These are phyloP conservation scores for Monosporascus sp. DNA, from an alignment of 2,329 filamentous ascomycete genomes.

Conservation along the genomic window DNA sequence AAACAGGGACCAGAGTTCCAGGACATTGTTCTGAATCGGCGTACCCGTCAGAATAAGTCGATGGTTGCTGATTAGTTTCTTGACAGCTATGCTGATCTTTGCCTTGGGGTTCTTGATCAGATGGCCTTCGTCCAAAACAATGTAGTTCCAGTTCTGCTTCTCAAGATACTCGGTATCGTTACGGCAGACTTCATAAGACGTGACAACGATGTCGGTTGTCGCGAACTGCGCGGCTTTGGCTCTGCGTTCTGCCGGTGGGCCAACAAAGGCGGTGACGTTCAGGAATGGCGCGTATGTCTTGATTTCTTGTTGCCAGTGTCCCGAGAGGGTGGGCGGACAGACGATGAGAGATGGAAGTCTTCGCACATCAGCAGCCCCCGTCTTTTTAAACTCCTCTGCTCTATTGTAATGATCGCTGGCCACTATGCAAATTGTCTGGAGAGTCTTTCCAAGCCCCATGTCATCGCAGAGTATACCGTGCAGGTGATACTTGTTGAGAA, in stretches of 20 bases:
- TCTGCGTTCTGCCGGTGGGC: constrained; percentile 74
- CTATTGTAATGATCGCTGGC: constrained; percentile 94
- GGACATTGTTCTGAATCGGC: constrained; percentile 94
- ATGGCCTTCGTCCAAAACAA: constrained; percentile 94
- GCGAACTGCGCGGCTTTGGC: constrained; percentile 64
- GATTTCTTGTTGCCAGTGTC: constrained; percentile 98
- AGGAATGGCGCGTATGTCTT: constrained; percentile 94
- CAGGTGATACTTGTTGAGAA: constrained; percentile 95
- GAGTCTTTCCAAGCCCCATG: constrained; percentile 96
- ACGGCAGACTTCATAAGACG: constrained; percentile 95
- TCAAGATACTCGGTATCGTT: constrained; percentile 87
- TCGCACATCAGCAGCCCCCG: constrained; percentile 70
- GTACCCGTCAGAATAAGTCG: constrained; percentile 94
- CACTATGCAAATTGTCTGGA: constrained; percentile 96
- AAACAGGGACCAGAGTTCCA: constrained; percentile 96
- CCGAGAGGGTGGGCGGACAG: constrained; percentile 91
- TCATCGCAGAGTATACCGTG: constrained; percentile 98
- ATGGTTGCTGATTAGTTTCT: constrained; percentile 84
- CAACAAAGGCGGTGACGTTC: constrained; percentile 83
- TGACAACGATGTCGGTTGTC: constrained; percentile 87
- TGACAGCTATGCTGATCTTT: constrained; percentile 91
- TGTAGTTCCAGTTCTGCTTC: constrained; percentile 91
- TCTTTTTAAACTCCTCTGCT: constrained; percentile 83
- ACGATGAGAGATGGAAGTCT: constrained; percentile 88
- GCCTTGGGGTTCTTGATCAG: constrained; percentile 98